Conservation (phyloP, 2,329 filamentous ascomycete species). For the Penicillium hesseltinei region DNA sequence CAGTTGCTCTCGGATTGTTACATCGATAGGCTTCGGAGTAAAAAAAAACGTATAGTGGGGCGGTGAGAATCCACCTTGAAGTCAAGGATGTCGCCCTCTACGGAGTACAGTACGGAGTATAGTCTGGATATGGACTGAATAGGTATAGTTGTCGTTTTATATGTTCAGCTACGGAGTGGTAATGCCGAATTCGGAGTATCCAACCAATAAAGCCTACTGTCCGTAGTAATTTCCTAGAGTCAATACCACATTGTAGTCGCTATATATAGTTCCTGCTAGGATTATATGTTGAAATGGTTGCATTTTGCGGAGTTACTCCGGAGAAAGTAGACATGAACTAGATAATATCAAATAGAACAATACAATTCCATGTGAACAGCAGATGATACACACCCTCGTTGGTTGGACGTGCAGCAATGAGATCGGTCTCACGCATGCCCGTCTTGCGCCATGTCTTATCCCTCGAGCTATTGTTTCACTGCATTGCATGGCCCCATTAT, state of each 20-base stretch:
- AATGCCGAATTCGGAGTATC: not conserved
- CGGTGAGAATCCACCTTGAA: constrained; percentile 12
- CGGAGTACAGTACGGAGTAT: not conserved
- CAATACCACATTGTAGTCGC: not conserved
- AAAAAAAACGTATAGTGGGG: constrained; percentile 10
- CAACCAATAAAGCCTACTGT: not conserved
- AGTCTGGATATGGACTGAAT: not conserved
- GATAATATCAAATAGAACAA: too few species aligned
- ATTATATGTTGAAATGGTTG: not conserved
- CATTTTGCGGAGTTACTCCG: not conserved
- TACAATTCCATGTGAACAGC: too few species aligned
- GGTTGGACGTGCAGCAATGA: not conserved
- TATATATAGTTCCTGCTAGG: too few species aligned
- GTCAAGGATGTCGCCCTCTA: not conserved
- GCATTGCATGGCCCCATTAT: constrained; percentile 1
- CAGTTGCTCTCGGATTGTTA: not conserved
- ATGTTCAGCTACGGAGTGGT: not conserved
- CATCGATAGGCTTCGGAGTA: not conserved
- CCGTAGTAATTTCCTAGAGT: not conserved
- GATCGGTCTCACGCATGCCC: not conserved
- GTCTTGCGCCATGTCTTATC: not conserved
- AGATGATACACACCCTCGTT: not conserved
- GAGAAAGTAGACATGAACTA: not conserved
- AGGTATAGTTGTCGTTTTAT: not conserved
- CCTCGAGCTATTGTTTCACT: not conserved